phyloP scores from a whole-genome alignment of 495 filamentous ascomycete species.

The Hypomontagnella monticulosa region DNA sequence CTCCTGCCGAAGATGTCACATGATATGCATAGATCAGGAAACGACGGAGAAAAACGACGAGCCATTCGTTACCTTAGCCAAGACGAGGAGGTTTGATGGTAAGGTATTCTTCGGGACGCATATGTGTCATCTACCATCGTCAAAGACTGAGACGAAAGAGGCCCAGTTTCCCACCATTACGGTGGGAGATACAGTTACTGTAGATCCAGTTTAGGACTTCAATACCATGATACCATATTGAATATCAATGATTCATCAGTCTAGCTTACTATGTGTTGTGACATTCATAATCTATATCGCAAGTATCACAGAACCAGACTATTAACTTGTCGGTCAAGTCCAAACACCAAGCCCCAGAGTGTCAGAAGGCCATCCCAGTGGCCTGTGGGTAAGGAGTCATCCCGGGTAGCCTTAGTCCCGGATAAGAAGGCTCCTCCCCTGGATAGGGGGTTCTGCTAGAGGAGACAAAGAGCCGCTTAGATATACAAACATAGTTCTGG shows the following conservation, averaged over 20 bases:
- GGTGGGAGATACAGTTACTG: slow-evolving; percentile 64
- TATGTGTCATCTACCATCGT: slow-evolving; percentile 61
- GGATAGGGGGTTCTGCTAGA: too few species aligned
- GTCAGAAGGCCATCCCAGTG: too few species aligned
- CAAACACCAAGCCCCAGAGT: too few species aligned
- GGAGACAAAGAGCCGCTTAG: too few species aligned
- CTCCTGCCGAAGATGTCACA: slow-evolving; percentile 87
- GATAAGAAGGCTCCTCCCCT: too few species aligned
- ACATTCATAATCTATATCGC: neutral
- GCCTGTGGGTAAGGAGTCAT: too few species aligned
- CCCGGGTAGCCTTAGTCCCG: too few species aligned
- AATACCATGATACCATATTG: neutral
- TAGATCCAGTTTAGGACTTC: slow-evolving; percentile 35
- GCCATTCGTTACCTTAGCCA: slow-evolving; percentile 86
- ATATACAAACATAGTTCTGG: too few species aligned
- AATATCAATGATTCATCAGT: too few species aligned
- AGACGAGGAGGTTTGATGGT: slow-evolving; percentile 81
- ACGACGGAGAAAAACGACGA: slow-evolving; percentile 82
- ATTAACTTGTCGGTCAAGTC: too few species aligned
- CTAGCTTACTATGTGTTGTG: neutral
- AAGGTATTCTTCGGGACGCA: slow-evolving; percentile 90
- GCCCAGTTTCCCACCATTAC: slow-evolving; percentile 62
- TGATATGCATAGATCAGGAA: slow-evolving; percentile 92
- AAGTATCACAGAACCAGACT: too few species aligned
- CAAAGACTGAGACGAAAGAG: slow-evolving; percentile 35